phyloP scores from a whole-genome alignment of 192 early-diverging fungal genomes.

The Linnemannia elongata region DNA sequence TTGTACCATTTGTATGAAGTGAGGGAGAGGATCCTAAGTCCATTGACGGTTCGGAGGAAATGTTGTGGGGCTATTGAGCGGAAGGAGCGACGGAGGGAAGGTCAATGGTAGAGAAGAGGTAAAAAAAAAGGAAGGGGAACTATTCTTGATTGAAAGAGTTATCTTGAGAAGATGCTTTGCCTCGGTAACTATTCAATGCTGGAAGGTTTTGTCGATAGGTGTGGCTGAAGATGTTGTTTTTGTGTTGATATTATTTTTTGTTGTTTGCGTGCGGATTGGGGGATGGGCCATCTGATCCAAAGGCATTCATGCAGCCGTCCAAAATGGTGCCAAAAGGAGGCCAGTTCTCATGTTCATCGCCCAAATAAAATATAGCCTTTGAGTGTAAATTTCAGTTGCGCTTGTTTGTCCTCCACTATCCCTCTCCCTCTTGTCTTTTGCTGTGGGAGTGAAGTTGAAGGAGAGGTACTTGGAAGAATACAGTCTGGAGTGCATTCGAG shows the following conservation, averaged over 20 bases:
- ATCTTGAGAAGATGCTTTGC: no score
- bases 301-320: conserved; percentile 5
- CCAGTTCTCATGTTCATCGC: not conserved
- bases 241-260: not conserved
- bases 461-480: no score
- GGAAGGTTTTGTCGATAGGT: not conserved
- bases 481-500: no score
- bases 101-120: not conserved
- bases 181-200: no score
- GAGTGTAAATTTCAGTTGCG: no score
- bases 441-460: no score
- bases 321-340: conserved; percentile 3
- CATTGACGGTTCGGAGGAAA: not conserved
- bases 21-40: not conserved
- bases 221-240: not conserved
- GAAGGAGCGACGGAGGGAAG: not conserved
- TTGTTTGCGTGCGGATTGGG: not conserved
- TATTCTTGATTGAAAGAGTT: no score
- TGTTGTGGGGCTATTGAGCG: not conserved
- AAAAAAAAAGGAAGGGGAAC: no score
- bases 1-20: no score
- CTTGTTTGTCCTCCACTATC: no score
- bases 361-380: no score
- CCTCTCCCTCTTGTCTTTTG: no score
- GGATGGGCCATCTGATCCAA: conserved; percentile 9